Evolutionary conservation across 75 land plant genomes (phyloP).

Genomic region (Cryptomeria japonica): DNA sequence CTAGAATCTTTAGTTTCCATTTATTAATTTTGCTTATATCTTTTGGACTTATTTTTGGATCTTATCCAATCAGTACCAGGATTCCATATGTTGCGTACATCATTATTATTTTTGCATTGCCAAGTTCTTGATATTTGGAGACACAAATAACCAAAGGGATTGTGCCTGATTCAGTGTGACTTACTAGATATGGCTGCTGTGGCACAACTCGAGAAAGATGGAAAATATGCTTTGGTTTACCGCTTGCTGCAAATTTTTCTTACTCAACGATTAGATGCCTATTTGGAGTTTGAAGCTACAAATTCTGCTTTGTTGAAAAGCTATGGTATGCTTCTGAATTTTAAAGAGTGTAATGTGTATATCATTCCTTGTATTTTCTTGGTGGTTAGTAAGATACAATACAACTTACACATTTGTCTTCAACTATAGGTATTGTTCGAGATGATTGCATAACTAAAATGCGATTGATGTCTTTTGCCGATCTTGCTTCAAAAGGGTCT

Average conservation of each 20-base stretch:
- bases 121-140: background rate
- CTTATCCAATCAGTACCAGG: background rate
- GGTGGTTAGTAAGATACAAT: background rate
- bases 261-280: slow-evolving; percentile 72
- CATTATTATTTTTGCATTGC: background rate
- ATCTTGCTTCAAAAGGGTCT: slow-evolving; percentile 72
- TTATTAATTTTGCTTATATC: background rate
- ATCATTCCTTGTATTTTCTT: slow-evolving; percentile 1
- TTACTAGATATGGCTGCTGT: slow-evolving; percentile 91
- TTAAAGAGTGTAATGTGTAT: background rate
- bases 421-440: slow-evolving; percentile 69
- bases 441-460: slow-evolving; percentile 95
- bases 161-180: slow-evolving; percentile 65
- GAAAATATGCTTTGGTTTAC: slow-evolving; percentile 68
- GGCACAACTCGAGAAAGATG: slow-evolving; percentile 77
- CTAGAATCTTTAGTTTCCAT: background rate
- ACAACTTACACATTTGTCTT: background rate
- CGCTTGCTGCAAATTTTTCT: slow-evolving; percentile 84
- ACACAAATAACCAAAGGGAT: background rate
- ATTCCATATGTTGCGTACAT: background rate
- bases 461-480: slow-evolving; percentile 87
- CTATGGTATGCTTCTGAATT: slow-evolving; percentile 56
- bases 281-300: slow-evolving; percentile 76
- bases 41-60: background rate
- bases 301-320: slow-evolving; percentile 67